Evolutionary conservation across 2,329 filamentous ascomycete genomes (phyloP).

Genomic region (Graphiopsis chlorocephala): DNA sequence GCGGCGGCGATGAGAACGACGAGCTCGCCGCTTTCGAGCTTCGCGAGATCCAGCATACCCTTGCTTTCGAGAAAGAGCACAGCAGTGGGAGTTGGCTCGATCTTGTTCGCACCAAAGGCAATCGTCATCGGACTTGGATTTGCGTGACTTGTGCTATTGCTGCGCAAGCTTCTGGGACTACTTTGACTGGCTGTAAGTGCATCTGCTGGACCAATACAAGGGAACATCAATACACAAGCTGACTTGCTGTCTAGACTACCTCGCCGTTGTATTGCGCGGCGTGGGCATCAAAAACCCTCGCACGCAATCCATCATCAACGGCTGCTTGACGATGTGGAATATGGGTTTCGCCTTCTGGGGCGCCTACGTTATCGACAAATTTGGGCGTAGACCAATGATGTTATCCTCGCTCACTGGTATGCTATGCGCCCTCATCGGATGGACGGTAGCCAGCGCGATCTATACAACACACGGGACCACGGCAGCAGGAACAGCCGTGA

Average conservation of each 20-base stretch:
- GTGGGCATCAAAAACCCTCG: conserved; percentile 30
- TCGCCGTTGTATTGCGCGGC: conserved; percentile 28
- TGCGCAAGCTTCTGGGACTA: conserved; percentile 55
- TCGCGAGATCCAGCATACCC: conserved; percentile 47
- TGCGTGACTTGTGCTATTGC: conserved; percentile 52
- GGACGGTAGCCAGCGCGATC: conserved; percentile 33
- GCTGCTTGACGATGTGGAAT: conserved; percentile 58
- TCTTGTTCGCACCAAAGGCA: conserved; percentile 48
- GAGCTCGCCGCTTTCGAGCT: conserved; percentile 46
- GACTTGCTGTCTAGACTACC: conserved; percentile 21
- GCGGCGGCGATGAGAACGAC: conserved; percentile 42
- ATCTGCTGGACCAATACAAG: too few relatives aligned
- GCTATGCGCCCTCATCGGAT: conserved; percentile 31
- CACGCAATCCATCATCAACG: conserved; percentile 39
- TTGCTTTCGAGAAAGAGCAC: conserved; percentile 45
- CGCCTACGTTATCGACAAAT: conserved; percentile 29
- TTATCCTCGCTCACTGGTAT: conserved; percentile 30
- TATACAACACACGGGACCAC: conserved; percentile 21
- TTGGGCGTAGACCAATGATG: conserved; percentile 28
- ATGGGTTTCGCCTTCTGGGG: conserved; percentile 45
- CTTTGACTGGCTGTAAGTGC: conserved; percentile 37
- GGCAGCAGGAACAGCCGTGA: conserved; percentile 24
- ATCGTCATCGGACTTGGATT: conserved; percentile 52
- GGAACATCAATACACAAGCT: not conserved
- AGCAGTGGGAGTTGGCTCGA: conserved; percentile 43